Base-by-base conservation (phyloP, 2,329 filamentous ascomycete genomes). In the Trichocomaceae sp. region DNA sequence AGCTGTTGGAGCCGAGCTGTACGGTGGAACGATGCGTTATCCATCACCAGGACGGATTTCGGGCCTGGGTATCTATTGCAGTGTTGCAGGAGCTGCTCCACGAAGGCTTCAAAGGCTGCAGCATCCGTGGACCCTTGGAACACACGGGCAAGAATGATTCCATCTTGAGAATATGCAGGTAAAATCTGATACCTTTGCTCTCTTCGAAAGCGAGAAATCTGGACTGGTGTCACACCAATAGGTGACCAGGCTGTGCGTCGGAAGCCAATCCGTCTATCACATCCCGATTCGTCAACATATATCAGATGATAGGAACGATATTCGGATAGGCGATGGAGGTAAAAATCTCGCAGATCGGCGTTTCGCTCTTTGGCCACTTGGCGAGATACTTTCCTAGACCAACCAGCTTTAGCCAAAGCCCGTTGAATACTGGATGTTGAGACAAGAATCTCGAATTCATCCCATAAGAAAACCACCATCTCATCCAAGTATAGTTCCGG, bases 201-300 rank as follows among this genome's bases (percentile, higher is more conserved):
- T 35, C 56, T 57, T 8, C 62, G 61, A 39, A 64, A 63, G 15
- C 57, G 46, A 5, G 59, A 55, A 8, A 64, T 51, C 55, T 66
- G 54, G 19, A 64, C 41, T 15, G 64, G 67, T 13, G 64, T 60
- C 35, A 64, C 58, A 15, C 69, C 64, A 7, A 58, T 57, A 13
- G 65, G 69, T 52, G 68, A 66, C 70, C 65, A 74, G 4, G 65
- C 66, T 8, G 59, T 71, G 12, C 64, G 60, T 51, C 70, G 60
- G 52, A 65, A 67, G 15, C 69, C 64, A 57, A 64, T 60, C 17
- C 61, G 60, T 57, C 67, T 72, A 55, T 74, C 65, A 59, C 62
- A 72, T 2, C 69, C 65, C 56, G 72, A 26, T 26, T 26, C 23
- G 23, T 26, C 23, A 26, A 26, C 7, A 26, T 26, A 26, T 26